Conservation (phyloP, 73 alveolate genomes). For the Strombidium stylifer region DNA sequence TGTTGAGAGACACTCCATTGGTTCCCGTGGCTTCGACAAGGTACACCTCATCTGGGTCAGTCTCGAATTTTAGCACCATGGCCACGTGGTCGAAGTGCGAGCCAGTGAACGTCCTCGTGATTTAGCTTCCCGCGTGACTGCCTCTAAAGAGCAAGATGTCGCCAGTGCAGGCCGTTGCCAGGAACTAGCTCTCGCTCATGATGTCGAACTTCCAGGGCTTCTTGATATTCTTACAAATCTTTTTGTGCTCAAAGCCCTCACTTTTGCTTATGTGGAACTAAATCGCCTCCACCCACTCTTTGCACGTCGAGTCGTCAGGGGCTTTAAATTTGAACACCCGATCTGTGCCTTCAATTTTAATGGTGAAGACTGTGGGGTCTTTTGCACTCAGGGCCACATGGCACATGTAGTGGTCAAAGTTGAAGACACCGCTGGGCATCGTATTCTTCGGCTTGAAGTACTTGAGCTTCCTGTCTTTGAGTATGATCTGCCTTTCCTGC, state of each 20-base stretch:
- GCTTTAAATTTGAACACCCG: background rate
- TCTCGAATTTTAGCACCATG: constrained; percentile 62
- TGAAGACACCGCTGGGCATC: constrained; percentile 27
- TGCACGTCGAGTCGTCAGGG: background rate
- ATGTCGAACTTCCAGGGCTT: constrained; percentile 53
- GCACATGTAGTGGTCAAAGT: constrained; percentile 44
- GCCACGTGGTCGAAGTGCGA: constrained; percentile 91
- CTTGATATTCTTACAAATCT: constrained; percentile 1
- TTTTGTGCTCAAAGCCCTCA: constrained; percentile 42
- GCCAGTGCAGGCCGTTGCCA: constrained; percentile 78
- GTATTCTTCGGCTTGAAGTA: background rate
- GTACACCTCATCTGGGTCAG: constrained; percentile 59
- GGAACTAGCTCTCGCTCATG: constrained; percentile 59
- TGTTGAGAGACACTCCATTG: constrained; percentile 44
- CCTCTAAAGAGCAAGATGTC: constrained; percentile 86
- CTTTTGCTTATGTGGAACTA: background rate
- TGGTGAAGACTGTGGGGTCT: background rate
- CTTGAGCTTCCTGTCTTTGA: background rate
- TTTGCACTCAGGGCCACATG: background rate
- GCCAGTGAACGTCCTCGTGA: constrained; percentile 73
- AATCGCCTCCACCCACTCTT: background rate
- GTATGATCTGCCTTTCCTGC: constrained; percentile 14
- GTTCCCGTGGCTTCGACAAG: constrained; percentile 45
- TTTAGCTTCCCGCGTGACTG: constrained; percentile 42
- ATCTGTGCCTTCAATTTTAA: background rate